A percentile compares a stretch with the other conserved stretches of the same genome.
These are phyloP conservation scores for Penicillium silybi DNA, from an alignment of 495 filamentous ascomycete genomes.

Conservation along the genomic window DNA sequence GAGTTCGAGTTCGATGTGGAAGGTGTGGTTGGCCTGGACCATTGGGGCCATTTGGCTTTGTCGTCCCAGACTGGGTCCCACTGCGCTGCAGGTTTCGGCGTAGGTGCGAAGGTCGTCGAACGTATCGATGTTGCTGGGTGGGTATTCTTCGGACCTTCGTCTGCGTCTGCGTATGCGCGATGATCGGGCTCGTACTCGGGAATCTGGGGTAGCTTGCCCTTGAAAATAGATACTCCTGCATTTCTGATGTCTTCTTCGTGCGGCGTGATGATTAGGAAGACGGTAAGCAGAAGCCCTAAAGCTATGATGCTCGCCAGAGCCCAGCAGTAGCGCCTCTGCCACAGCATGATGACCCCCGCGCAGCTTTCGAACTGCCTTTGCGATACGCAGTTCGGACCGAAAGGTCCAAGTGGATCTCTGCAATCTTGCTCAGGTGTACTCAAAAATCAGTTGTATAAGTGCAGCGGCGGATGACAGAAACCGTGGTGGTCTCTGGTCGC, in stretches of 20 bases:
- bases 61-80: constrained; percentile 8
- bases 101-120: background rate
- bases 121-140: background rate
- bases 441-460: background rate
- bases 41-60: constrained; percentile 1
- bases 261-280: background rate
- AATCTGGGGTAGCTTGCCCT: constrained; percentile 6
- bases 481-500: background rate
- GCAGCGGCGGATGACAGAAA: background rate
- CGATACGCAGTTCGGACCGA: background rate
- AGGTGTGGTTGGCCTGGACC: background rate
- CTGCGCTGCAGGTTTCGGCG: background rate
- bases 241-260: background rate
- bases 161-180: background rate
- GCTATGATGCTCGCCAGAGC: constrained; percentile 4
- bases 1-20: background rate
- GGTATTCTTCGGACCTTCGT: background rate
- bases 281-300: constrained; percentile 7
- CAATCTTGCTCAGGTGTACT: background rate
- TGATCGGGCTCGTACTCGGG: background rate
- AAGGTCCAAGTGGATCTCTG: background rate
- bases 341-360: background rate
- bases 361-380: background rate
- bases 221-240: background rate
- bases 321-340: constrained; percentile 3